Base-by-base conservation (phyloP, 176 grass and related monocot genomes). In the Carex myosuroides region DNA sequence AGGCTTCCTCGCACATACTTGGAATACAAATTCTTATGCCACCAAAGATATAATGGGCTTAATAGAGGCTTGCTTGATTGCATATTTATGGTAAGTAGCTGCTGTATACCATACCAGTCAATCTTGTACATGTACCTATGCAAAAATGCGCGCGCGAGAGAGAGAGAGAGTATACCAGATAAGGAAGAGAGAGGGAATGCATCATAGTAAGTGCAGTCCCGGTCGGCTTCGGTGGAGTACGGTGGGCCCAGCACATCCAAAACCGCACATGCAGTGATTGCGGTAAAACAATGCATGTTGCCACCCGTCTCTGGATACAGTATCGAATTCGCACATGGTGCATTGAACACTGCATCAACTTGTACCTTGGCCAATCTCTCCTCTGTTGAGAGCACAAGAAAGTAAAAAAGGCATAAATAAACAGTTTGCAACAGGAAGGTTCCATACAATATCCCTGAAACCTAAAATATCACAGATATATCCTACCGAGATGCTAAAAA, bases 211-310 rank as follows among this genome's bases (percentile, higher is more conserved):
- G 93, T 79, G 67, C 90, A 95, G 32, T 92, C 93, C 52, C 93
- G 88, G 52, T 88, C 90, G 26, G 88, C 61, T 18, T 32, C 18
- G 5, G 0, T 29, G 21, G 64, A 78, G 50, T 95, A 95, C 12
- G 93, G 93, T 17, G 90, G 93, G 4, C 93, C 90, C 53, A 92
- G 87, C 18, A 95, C 90, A 60, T 95, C 93, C 11, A 95, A 85
- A 54, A 92, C 85, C 0, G 87, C 88, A 22, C 93, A 95, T 6
- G 88, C 71, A 18, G 88, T 81, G 20, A 62, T 29, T 10, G 88
- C 90, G 8, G 88, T 91, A 81, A 94, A 91, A 61, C 90, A 80
- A 74, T 91, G 92, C 80, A 94, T 84, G 68, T 91, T 94, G 2
- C 92, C 92, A 64, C 92, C 89, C 18, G 37, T 72, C 60, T 91